Conservation (phyloP, 371 early-diverging fungal genomes). For the Saksenaea oblongispora region DNA sequence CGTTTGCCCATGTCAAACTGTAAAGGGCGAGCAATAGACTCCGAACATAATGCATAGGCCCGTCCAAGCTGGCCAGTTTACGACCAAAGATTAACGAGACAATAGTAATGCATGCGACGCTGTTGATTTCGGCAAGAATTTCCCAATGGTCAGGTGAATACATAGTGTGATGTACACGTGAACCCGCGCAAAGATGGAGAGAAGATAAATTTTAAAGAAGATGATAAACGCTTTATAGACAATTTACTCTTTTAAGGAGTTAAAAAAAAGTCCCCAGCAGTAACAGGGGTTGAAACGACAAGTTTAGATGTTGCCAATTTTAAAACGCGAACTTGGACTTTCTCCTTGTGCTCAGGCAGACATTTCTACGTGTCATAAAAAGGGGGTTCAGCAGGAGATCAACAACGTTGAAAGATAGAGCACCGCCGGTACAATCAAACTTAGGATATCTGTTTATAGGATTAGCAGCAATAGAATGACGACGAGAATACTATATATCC, state of each 20-base stretch:
- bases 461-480: no score
- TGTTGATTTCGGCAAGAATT: conserved; percentile 47
- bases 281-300: background rate
- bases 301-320: conserved; percentile 3
- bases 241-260: background rate
- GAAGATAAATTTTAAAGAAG: background rate
- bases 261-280: background rate
- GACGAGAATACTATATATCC: no score
- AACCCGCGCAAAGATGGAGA: background rate
- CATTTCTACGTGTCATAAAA: background rate
- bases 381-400: background rate
- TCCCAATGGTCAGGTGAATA: conserved; percentile 51
- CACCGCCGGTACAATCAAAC: background rate
- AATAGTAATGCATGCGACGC: conserved; percentile 51
- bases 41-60: conserved; percentile 51
- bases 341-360: background rate
- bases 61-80: conserved; percentile 48
- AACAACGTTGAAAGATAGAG: background rate
- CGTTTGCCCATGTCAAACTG: conserved; percentile 50
- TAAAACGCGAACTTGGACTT: background rate
- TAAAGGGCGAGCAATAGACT: conserved; percentile 44
- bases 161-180: conserved; percentile 18
- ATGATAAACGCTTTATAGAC: background rate
- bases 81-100: conserved; percentile 58
- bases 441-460: background rate